Evolutionary conservation across 306 rosid species (phyloP).

Genomic region (Lathyrus oleraceus): DNA sequence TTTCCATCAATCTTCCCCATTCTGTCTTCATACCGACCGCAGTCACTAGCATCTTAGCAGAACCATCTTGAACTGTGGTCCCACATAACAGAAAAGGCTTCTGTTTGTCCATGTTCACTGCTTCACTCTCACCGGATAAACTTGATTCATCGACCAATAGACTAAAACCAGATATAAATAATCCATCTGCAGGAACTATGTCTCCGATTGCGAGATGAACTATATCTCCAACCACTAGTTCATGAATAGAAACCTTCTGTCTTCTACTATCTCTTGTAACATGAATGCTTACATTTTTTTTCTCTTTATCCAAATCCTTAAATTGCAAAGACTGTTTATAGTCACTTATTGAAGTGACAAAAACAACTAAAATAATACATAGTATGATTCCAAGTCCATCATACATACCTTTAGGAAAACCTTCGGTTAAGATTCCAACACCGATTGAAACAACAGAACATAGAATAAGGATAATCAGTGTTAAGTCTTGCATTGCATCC

Average conservation of each 20-base stretch:
- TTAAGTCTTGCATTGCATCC: conserved; percentile 91
- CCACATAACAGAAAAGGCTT: conserved; percentile 77
- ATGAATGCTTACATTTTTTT: conserved; percentile 73
- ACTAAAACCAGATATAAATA: conserved; percentile 69
- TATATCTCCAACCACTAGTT: conserved; percentile 81
- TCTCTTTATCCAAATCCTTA: conserved; percentile 78
- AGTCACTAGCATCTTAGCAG: conserved; percentile 81
- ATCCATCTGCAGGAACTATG: conserved; percentile 84
- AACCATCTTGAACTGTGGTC: conserved; percentile 84
- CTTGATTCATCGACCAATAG: conserved; percentile 79
- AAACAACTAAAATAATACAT: conserved; percentile 64
- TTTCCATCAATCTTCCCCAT: conserved; percentile 92
- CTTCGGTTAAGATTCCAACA: conserved; percentile 83
- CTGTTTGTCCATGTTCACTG: conserved; percentile 41
- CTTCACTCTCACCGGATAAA: conserved; percentile 89
- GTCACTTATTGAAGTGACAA: conserved; percentile 85
- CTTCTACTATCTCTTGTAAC: conserved; percentile 75
- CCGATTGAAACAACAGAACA: conserved; percentile 65
- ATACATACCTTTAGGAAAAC: conserved; percentile 80
- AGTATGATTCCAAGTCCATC: conserved; percentile 90
- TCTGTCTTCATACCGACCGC: conserved; percentile 93
- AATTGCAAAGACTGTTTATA: conserved; percentile 83
- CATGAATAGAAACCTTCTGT: conserved; percentile 70
- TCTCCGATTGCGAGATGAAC: conserved; percentile 81
- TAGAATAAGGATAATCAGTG: conserved; percentile 68